A percentile compares a stretch with the other conserved stretches of the same genome.
These are phyloP conservation scores for Zalerion maritima DNA, from an alignment of 495 filamentous ascomycete genomes.

Conservation along the genomic window DNA sequence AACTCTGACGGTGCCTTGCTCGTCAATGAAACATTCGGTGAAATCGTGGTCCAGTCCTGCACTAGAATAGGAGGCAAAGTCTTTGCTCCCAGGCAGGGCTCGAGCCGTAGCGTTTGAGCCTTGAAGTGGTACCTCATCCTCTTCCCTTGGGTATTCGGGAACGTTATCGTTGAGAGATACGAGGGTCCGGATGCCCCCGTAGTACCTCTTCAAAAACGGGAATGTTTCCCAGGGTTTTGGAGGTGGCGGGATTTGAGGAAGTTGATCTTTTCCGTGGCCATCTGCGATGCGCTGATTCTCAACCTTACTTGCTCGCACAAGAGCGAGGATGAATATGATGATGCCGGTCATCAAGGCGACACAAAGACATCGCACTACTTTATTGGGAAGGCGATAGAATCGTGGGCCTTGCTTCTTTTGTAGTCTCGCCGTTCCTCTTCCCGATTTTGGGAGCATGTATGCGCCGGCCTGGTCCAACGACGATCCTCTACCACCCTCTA, in stretches of 20 bases:
- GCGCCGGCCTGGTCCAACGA: no score
- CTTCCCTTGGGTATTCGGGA: conserved; percentile 60
- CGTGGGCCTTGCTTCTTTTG: no score
- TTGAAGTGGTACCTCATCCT: conserved; percentile 28
- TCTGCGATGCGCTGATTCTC: conserved; percentile 45
- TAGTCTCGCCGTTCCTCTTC: no score
- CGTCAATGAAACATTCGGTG: conserved; percentile 65
- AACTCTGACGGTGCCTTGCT: conserved; percentile 41
- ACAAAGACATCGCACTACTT: conserved; percentile 56
- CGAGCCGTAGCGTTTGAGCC: conserved; percentile 16
- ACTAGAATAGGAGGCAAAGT: conserved; percentile 47
- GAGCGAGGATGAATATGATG: conserved; percentile 53
- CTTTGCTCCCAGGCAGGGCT: conserved; percentile 29
- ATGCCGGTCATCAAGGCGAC: conserved; percentile 51
- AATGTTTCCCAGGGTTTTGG: conserved; percentile 73
- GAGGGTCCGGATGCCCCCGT: conserved; percentile 62
- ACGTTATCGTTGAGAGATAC: conserved; percentile 44
- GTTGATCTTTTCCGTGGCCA: conserved; percentile 30
- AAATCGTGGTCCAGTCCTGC: conserved; percentile 28
- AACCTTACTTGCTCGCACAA: conserved; percentile 54
- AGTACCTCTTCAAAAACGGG: conserved; percentile 66
- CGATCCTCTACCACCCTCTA: no score
- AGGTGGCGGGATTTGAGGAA: conserved; percentile 35
- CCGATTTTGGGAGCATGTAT: no score
- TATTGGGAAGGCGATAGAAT: conserved; percentile 48